A percentile compares a stretch with the other conserved stretches of the same genome.
Conservation (phyloP, 202 grass and related monocot species). For the Sporobolus alterniflorus region DNA sequence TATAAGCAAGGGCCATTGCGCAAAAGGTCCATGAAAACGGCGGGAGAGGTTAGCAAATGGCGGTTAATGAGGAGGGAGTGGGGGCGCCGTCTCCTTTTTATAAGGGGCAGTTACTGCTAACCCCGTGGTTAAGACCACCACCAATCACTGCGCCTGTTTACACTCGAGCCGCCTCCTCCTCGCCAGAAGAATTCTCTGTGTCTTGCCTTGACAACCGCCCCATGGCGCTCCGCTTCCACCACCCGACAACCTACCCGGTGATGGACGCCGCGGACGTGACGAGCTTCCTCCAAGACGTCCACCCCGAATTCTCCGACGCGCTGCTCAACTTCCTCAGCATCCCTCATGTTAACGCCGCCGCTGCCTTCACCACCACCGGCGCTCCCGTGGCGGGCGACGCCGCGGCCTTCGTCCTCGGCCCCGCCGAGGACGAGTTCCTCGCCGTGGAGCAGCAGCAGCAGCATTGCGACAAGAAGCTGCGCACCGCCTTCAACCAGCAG, state of each 20-base stretch:
- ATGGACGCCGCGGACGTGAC: conserved; percentile 2
- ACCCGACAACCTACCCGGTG: conserved; percentile 20
- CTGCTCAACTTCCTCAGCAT: conserved; percentile 57
- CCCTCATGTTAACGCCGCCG: background rate
- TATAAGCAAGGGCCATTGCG: background rate
- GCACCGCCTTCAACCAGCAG: background rate
- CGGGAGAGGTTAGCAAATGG: conserved; percentile 30
- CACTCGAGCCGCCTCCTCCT: background rate
- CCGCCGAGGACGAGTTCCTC: too few relatives aligned
- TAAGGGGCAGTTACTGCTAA: conserved; percentile 17
- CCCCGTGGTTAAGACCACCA: conserved; percentile 28
- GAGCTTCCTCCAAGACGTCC: conserved; percentile 43
- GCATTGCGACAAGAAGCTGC: conserved; percentile 35
- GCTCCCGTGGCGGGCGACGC: too few relatives aligned
- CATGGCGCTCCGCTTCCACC: conserved; percentile 61
- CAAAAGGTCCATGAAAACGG: background rate
- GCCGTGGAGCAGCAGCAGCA: too few relatives aligned
- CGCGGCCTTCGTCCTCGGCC: too few relatives aligned
- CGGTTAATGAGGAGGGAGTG: conserved; percentile 37
- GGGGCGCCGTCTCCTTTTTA: conserved; percentile 14
- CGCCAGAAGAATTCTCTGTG: background rate
- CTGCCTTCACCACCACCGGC: background rate
- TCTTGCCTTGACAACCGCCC: background rate
- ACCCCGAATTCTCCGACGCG: conserved; percentile 58
- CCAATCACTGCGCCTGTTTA: conserved; percentile 41